Conservation (phyloP, 176 grass and related monocot species). For the Pontederia crassipes region DNA sequence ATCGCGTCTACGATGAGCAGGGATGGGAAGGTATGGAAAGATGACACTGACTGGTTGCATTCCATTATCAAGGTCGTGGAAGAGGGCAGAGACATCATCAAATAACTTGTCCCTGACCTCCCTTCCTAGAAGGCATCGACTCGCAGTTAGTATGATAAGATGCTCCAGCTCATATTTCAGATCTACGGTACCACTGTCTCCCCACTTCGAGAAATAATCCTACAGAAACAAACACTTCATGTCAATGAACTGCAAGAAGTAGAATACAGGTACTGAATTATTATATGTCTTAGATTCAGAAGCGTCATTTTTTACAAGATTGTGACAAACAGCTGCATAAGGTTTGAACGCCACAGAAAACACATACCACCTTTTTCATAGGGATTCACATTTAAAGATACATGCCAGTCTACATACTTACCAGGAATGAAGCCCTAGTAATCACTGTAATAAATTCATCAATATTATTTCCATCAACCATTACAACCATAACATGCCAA, state of each 20-base stretch:
- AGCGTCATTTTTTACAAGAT: too few relatives aligned
- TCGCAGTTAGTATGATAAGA: slow-evolving; percentile 95
- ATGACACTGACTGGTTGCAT: slow-evolving; percentile 89
- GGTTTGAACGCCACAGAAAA: too few relatives aligned
- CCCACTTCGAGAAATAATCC: slow-evolving; percentile 89
- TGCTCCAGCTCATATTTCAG: slow-evolving; percentile 92
- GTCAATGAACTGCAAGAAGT: background rate
- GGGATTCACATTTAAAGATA: too few relatives aligned
- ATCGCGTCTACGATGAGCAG: slow-evolving; percentile 66
- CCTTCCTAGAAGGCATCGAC: slow-evolving; percentile 78
- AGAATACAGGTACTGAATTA: too few relatives aligned
- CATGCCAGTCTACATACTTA: too few relatives aligned
- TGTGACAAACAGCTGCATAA: too few relatives aligned
- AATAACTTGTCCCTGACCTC: slow-evolving; percentile 95
- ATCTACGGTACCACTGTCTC: slow-evolving; percentile 87
- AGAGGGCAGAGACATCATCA: slow-evolving; percentile 90
- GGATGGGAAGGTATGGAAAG: slow-evolving; percentile 81
- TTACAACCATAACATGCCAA: too few relatives aligned
- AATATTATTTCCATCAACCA: too few relatives aligned
- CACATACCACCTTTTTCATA: too few relatives aligned
- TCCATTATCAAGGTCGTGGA: slow-evolving; percentile 94
- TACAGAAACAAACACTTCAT: background rate
- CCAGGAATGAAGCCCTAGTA: too few relatives aligned
- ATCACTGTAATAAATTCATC: too few relatives aligned
- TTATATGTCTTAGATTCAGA: too few relatives aligned